Evolutionary conservation across 73 alveolate genomes (phyloP).

Genomic region (Effrenium voratum): DNA sequence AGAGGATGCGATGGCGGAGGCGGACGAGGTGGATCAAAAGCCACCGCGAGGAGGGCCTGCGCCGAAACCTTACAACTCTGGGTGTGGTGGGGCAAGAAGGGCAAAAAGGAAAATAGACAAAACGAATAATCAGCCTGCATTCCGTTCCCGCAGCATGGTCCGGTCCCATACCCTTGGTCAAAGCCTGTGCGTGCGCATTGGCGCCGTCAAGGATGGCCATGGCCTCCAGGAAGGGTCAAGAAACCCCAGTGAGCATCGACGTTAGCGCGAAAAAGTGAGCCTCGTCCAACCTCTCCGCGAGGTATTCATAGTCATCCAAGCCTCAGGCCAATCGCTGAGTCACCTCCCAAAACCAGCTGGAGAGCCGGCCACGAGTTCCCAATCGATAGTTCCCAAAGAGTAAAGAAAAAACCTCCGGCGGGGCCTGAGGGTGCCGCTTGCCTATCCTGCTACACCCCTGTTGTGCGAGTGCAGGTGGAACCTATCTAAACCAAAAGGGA

Average conservation of each 20-base stretch:
- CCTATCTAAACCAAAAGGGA: too few relatives aligned
- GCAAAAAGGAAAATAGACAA: too few relatives aligned
- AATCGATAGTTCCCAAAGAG: too few relatives aligned
- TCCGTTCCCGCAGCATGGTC: too few relatives aligned
- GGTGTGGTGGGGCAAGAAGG: not conserved
- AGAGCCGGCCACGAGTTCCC: too few relatives aligned
- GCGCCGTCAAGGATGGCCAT: constrained; percentile 81
- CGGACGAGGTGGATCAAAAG: not conserved
- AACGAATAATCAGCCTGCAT: too few relatives aligned
- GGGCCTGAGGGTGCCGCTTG: too few relatives aligned
- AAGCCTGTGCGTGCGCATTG: constrained; percentile 2
- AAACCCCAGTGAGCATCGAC: not conserved
- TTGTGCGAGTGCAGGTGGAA: too few relatives aligned
- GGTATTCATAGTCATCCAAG: constrained; percentile 52
- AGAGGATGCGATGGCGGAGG: not conserved
- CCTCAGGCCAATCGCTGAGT: not conserved
- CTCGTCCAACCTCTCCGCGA: constrained; percentile 64
- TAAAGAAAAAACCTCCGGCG: too few relatives aligned
- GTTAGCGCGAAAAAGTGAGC: too few relatives aligned
- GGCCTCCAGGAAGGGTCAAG: not conserved
- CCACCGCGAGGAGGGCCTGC: not conserved
- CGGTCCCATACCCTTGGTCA: not conserved
- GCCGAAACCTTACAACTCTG: not conserved
- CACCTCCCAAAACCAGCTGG: too few relatives aligned
- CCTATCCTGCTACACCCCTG: too few relatives aligned